phyloP scores from a whole-genome alignment of 192 early-diverging fungal species.

The Lunasporangiospora selenospora region DNA sequence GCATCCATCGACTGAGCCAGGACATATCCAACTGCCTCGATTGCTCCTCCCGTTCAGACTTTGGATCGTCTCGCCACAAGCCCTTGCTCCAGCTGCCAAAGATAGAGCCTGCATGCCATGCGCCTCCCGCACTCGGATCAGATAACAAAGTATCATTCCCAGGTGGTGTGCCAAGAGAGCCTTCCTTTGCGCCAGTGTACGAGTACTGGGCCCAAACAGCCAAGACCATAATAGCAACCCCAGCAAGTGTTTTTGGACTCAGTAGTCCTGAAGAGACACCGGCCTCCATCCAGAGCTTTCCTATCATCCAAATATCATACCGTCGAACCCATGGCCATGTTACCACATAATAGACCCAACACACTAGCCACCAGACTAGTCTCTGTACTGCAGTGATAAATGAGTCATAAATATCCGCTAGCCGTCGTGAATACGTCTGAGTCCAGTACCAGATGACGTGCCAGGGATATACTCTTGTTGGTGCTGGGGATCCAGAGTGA shows the following conservation, averaged over 20 bases:
- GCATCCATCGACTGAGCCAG: too few species aligned
- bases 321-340: slow-evolving; percentile 29
- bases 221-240: slow-evolving; percentile 6
- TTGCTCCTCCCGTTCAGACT: too few species aligned
- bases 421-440: background rate
- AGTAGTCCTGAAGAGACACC: slow-evolving; percentile 16
- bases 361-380: background rate
- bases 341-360: background rate
- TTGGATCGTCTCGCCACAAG: too few species aligned
- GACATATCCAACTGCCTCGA: too few species aligned
- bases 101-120: too few species aligned
- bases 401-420: background rate
- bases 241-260: slow-evolving; percentile 26
- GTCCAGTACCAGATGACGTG: slow-evolving; percentile 15
- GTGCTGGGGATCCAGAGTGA: too few species aligned
- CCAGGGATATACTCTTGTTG: slow-evolving; percentile 24
- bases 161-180: too few species aligned
- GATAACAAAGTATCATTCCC: too few species aligned
- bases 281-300: slow-evolving; percentile 1
- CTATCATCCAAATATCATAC: background rate
- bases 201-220: slow-evolving; percentile 6
- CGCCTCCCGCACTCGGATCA: too few species aligned
- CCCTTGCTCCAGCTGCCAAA: too few species aligned
- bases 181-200: too few species aligned
- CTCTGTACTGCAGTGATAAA: background rate